Percentiles rank a stretch among this genome's conserved stretches.
phyloP scores from a whole-genome alignment of 371 early-diverging fungal genomes.

The Paramicrosporidium saccamoebae region DNA sequence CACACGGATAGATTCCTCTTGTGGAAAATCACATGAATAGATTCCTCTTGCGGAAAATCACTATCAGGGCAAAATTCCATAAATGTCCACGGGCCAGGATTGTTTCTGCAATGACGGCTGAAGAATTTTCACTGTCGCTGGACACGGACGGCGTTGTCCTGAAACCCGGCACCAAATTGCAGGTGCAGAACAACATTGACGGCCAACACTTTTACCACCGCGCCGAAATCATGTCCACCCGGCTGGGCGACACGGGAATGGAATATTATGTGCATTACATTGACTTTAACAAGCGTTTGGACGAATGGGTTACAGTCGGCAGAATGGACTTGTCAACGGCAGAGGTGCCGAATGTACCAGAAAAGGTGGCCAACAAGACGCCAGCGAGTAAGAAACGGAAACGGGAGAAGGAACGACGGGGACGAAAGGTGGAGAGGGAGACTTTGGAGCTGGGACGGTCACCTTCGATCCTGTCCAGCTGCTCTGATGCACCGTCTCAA shows the following conservation, averaged over 20 bases:
- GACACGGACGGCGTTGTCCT: no score
- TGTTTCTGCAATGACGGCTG: no score
- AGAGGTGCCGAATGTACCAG: not conserved
- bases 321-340: conserved; percentile 19
- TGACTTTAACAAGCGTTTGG: conserved; percentile 92
- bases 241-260: conserved; percentile 5
- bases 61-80: no score
- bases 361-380: conserved; percentile 1
- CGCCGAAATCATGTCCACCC: no score
- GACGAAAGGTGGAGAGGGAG: conserved; percentile 13
- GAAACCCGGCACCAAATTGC: no score
- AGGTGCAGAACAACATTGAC: no score
- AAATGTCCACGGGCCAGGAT: no score
- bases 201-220: no score
- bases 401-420: conserved; percentile 1
- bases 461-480: conserved; percentile 4
- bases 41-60: no score
- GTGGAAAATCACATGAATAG: no score
- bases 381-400: conserved; percentile 4
- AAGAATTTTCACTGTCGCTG: no score
- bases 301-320: conserved; percentile 75
- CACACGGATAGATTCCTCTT: no score
- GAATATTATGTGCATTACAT: conserved; percentile 94
- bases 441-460: conserved; percentile 7
- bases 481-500: conserved; percentile 2